A percentile compares a stretch with the other conserved stretches of the same genome.
These are phyloP conservation scores for Kluyveromyces wickerhamii DNA, from an alignment of 805 yeast species.

Conservation along the genomic window DNA sequence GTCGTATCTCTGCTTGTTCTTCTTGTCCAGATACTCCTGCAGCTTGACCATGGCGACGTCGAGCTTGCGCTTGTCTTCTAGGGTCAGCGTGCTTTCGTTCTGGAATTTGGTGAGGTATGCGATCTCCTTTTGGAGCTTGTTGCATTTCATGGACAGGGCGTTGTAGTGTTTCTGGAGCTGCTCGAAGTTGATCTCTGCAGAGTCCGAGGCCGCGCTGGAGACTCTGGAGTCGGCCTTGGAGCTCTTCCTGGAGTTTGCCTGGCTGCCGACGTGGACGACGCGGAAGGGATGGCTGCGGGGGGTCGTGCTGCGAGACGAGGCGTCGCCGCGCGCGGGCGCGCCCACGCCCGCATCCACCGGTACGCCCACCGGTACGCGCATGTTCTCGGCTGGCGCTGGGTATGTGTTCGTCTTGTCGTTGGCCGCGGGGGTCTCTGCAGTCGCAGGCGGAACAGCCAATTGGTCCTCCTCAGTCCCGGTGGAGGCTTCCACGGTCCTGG, in stretches of 20 bases:
- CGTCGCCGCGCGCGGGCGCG: background rate
- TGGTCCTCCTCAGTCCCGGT: slow-evolving; percentile 5
- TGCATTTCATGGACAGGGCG: slow-evolving; percentile 29
- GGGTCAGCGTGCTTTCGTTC: slow-evolving; percentile 30
- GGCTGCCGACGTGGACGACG: slow-evolving; percentile 26
- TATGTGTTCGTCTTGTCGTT: background rate
- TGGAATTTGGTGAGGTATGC: slow-evolving; percentile 29
- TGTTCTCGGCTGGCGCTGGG: background rate
- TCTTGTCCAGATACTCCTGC: slow-evolving; percentile 34
- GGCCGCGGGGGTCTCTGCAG: slow-evolving; percentile 10
- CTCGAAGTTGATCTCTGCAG: slow-evolving; percentile 12
- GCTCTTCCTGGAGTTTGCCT: slow-evolving; percentile 5
- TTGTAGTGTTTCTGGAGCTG: slow-evolving; percentile 28
- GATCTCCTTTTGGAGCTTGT: slow-evolving; percentile 33
- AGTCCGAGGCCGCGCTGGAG: background rate
- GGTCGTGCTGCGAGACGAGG: slow-evolving; percentile 8
- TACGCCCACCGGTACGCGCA: too few relatives aligned
- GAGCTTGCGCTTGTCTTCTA: slow-evolving; percentile 35
- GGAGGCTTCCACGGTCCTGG: slow-evolving; percentile 5
- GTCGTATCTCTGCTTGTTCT: slow-evolving; percentile 37
- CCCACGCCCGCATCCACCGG: background rate
- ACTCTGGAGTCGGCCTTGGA: slow-evolving; percentile 6
- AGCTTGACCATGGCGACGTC: slow-evolving; percentile 31
- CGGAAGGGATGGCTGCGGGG: slow-evolving; percentile 26
- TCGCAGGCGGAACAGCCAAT: slow-evolving; percentile 8